Base-by-base conservation (phyloP, 148 eudicot genomes). In the Fallopia convolvulus region DNA sequence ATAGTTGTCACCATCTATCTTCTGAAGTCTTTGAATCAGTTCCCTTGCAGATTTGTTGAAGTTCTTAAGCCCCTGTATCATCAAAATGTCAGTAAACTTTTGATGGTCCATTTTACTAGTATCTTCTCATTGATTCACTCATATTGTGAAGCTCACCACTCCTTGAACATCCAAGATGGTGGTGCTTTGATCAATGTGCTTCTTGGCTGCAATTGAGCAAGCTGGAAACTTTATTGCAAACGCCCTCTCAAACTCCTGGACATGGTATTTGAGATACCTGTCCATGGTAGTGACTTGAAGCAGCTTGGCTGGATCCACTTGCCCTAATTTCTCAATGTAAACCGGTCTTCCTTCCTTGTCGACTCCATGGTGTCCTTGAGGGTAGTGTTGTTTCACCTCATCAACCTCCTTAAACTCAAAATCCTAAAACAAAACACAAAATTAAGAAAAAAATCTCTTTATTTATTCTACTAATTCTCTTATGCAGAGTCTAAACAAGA, bases 311-410 rank as follows among this genome's bases (percentile, higher is more conserved):
- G 92, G 77, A 80, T 94, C 98, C 66, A 94, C 93, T 80, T 83
- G 85, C 40, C 98, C 98, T 33, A 91, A 79, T 75, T 82, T 83
- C 79, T 93, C 98, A 18, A 94, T 89, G 77, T 94, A 94, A 74
- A 94, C 92, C 5, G 98, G 97, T 18, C 92, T 78, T 30, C 98
- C 98, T 74, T 92, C 93, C 83, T 92, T 94, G 79, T 94, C 98
- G 55, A 91, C 88, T 72, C 98, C 98, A 83, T 93, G 98, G 81
- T 94, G 88, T 63, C 98, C 98, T 76, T 94, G 98, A 47, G 98
- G 98, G 76, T 94, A 94, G 83, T 94, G 81, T 76, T 88, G 76
- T 26, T 82, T 85, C 11, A 94, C 98, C 80, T 90, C 91, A 26
- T 89, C 86, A 66, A 79, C 86, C 78, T 92, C 97, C 79, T 88